A percentile compares a stretch with the other conserved stretches of the same genome.
Evolutionary conservation across 345 rosid genomes (phyloP).

Genomic region (Laguncularia racemosa): DNA sequence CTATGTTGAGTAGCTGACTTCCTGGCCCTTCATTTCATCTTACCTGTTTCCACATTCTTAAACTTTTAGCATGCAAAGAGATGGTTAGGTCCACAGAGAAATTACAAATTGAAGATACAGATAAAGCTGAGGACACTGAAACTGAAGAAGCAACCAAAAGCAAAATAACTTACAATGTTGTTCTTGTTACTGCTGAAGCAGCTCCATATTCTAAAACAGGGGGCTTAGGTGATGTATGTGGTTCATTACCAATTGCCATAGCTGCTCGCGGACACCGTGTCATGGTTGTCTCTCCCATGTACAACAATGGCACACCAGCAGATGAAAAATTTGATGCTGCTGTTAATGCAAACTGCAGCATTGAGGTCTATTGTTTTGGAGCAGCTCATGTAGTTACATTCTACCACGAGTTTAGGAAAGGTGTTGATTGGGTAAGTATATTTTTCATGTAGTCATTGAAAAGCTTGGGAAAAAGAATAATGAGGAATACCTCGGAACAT

Average conservation of each 20-base stretch:
- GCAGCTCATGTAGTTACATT: constrained; percentile 74
- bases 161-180: constrained; percentile 35
- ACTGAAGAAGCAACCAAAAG: constrained; percentile 20
- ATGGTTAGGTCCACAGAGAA: constrained; percentile 17
- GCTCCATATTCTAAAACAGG: constrained; percentile 98
- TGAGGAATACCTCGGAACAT: neutral
- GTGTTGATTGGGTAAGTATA: constrained; percentile 88
- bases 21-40: too few species aligned
- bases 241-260: constrained; percentile 81
- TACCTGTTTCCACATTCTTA: neutral
- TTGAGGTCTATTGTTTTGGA: constrained; percentile 63
- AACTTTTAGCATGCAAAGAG: constrained; percentile 27
- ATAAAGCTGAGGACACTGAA: constrained; percentile 27
- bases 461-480: too few species aligned
- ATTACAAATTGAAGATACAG: constrained; percentile 9
- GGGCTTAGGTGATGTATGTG: constrained; percentile 93
- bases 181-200: constrained; percentile 90
- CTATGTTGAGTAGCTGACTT: too few species aligned
- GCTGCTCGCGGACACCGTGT: constrained; percentile 87
- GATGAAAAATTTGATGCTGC: constrained; percentile 44
- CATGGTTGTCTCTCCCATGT: constrained; percentile 89
- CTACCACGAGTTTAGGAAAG: constrained; percentile 76
- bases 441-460: neutral
- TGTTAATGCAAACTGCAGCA: constrained; percentile 30
- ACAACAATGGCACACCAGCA: constrained; percentile 50